These are phyloP conservation scores for Coriolopsis trogii DNA, from an alignment of 1,284 basidiomycete genomes.

Conservation along the genomic window DNA sequence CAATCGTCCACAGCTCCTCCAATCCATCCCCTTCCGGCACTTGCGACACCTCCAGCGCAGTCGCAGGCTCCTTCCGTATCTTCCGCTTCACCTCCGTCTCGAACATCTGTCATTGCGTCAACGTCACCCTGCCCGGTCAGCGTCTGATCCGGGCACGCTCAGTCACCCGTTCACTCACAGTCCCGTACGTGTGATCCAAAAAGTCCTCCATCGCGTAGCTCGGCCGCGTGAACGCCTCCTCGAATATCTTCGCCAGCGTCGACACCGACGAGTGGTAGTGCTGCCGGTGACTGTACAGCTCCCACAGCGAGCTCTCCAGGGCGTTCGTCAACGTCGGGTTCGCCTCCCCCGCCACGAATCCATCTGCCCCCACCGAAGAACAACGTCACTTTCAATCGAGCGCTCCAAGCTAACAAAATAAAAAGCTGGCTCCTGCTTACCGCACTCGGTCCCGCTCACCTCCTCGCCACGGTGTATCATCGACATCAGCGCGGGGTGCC, in stretches of 20 bases:
- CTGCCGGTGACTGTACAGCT: conserved; percentile 76
- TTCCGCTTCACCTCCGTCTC: conserved; percentile 84
- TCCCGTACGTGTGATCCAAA: conserved; percentile 93
- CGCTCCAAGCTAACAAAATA: background rate
- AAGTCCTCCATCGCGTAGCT: conserved; percentile 95
- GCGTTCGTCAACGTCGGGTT: conserved; percentile 84
- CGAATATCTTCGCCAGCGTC: conserved; percentile 85
- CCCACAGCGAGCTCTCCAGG: conserved; percentile 90
- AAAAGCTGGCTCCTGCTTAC: no score
- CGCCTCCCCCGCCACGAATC: conserved; percentile 69
- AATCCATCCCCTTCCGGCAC: conserved; percentile 14
- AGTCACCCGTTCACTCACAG: conserved; percentile 48
- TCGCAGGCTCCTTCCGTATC: conserved; percentile 81
- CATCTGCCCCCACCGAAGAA: conserved; percentile 60
- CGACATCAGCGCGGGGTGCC: conserved; percentile 88
- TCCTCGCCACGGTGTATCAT: conserved; percentile 83
- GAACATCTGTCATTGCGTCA: conserved; percentile 62
- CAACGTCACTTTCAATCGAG: background rate
- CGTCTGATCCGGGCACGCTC: background rate
- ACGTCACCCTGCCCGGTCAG: background rate
- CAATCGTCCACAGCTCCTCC: conserved; percentile 18
- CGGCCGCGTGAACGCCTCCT: conserved; percentile 92
- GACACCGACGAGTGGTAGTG: conserved; percentile 90
- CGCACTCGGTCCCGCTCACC: conserved; percentile 43
- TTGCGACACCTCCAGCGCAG: conserved; percentile 12